Evolutionary conservation across 371 early-diverging fungal species (phyloP), one percentile per base, ranked within the genome.

Genomic region (Rhizopus arrhizus): DNA sequence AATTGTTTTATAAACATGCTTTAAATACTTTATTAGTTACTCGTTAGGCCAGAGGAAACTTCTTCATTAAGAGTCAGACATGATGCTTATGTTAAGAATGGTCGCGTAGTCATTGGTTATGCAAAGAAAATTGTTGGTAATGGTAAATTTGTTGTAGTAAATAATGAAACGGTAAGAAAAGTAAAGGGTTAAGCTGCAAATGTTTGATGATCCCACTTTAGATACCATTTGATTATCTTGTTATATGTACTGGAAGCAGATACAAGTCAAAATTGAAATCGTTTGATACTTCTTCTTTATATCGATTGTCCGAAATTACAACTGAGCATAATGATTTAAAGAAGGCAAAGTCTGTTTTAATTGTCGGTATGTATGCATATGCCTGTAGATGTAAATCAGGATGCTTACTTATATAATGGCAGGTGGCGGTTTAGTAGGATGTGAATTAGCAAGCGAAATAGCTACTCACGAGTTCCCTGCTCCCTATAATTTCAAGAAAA

Each of bases 401-500:
- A 83, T 46, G 72, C 73, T 32, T 61, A 68, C 6, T 73, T 87
- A n/a, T 22, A 65, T 87, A 0, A 16, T 50, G 13, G 9, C 87
- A 65, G 89, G 89, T 16, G 87, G 85, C n/a, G 89, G 89, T 9
- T 75, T 88, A 1, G 85, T 84, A 13, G 89, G 88, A 5, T 83
- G 85, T 32, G 91, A 88, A 54, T 72, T 87, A 43, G 87, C 85
- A 3, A 80, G 78, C 3, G 87, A 85, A 42, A 82, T 89, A 10
- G 85, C 81, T 36, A 54, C 65, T 31, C 58, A 64, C 9, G 60
- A 51, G 38, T 68, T 65, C 12, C 57, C 65, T 12, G 64, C 62
- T 8, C 22, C 57, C 0, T 80, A 73, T 49, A 81, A 82, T 1
- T 13, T 13, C 5, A 54, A 74, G 45, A 87, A 85, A 62, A 66